phyloP scores from a whole-genome alignment of 2,329 filamentous ascomycete species.

The Neofusicoccum umdonicola region DNA sequence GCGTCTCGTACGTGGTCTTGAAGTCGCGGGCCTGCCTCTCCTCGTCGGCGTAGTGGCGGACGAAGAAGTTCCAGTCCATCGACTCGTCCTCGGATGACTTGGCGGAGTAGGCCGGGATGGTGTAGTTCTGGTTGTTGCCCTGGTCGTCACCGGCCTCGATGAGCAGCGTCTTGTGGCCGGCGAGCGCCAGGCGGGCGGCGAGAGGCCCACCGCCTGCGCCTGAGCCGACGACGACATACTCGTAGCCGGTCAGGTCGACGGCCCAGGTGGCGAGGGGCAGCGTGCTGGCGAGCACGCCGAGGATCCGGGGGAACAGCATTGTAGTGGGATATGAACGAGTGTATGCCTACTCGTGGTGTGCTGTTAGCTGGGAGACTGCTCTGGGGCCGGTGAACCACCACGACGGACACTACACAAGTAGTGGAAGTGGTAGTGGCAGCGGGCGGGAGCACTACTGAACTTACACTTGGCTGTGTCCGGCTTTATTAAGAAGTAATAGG shows the following conservation, averaged over 20 bases:
- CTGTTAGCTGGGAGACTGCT: background rate
- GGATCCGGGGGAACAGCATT: background rate
- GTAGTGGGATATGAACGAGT: background rate
- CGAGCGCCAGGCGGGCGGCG: slow-evolving; percentile 57
- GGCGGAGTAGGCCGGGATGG: slow-evolving; percentile 55
- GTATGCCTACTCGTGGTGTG: background rate
- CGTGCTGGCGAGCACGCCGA: slow-evolving; percentile 3
- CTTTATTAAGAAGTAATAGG: too few species aligned
- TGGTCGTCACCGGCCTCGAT: slow-evolving; percentile 62
- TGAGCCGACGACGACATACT: slow-evolving; percentile 62
- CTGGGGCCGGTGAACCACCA: background rate
- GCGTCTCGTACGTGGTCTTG: slow-evolving; percentile 58
- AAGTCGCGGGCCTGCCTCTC: slow-evolving; percentile 54
- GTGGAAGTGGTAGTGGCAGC: too few species aligned
- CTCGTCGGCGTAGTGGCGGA: slow-evolving; percentile 59
- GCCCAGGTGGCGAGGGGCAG: background rate
- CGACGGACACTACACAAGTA: too few species aligned
- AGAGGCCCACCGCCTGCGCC: slow-evolving; percentile 60
- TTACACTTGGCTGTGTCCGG: background rate
- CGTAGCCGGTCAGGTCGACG: slow-evolving; percentile 42
- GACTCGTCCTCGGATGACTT: slow-evolving; percentile 56
- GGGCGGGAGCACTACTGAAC: background rate
- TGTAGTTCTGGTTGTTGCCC: slow-evolving; percentile 48
- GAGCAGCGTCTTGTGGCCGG: slow-evolving; percentile 58
- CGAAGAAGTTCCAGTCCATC: slow-evolving; percentile 63